These are phyloP conservation scores for Cercospora beticola DNA, from an alignment of 2,329 filamentous ascomycete species.

Conservation along the genomic window DNA sequence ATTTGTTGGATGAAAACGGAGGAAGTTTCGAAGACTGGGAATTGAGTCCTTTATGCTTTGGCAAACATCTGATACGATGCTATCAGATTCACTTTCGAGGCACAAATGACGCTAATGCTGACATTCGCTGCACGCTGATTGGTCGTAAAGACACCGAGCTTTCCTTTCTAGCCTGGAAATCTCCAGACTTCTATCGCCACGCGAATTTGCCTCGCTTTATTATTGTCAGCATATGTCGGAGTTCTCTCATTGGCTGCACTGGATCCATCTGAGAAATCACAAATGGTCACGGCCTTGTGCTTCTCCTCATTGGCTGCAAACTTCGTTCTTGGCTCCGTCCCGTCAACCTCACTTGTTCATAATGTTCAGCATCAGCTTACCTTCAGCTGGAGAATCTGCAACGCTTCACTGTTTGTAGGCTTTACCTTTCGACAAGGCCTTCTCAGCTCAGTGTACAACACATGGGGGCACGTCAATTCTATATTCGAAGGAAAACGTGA, in stretches of 20 bases:
- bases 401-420: no score
- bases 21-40: background rate
- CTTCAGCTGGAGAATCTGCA: background rate
- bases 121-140: conserved; percentile 11
- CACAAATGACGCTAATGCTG: conserved; percentile 13
- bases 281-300: background rate
- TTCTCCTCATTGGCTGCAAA: background rate
- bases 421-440: no score
- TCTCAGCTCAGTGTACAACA: no score
- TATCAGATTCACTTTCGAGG: conserved; percentile 17
- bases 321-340: background rate
- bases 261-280: background rate
- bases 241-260: background rate
- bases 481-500: no score
- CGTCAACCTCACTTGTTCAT: background rate
- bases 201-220: background rate
- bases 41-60: conserved; percentile 1
- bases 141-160: background rate
- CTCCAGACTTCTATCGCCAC: conserved; percentile 14
- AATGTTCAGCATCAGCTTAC: background rate
- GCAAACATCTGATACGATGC: conserved; percentile 14
- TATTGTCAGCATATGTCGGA: conserved; percentile 1
- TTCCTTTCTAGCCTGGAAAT: background rate
- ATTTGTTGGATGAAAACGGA: background rate
- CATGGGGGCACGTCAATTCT: no score